Base-by-base conservation (phyloP, 306 rosid genomes). In the Trichosanthes truncata region DNA sequence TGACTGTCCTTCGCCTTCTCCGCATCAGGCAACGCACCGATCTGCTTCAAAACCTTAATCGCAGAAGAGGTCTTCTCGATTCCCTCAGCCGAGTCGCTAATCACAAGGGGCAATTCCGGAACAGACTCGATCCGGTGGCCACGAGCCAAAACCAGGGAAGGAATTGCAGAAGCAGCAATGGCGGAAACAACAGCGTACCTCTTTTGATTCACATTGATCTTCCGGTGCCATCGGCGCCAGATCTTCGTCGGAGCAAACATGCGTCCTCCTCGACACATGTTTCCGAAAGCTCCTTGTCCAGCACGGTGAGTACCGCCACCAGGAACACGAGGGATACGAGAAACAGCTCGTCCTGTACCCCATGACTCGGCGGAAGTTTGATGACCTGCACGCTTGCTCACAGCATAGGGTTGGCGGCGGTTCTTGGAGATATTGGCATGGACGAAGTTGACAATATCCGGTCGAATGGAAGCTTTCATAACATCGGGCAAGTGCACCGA, bases 221-320 rank as follows among this genome's bases (percentile, higher is more conserved):
- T 91, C 0, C 98, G 83, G 84, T 93, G 98, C 98, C 98, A 93
- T 2, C 90, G 89, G 43, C 98, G 96, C 98, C 98, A 93, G 92
- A 93, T 93, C 91, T 86, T 90, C 31, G 98, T 93, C 0, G 98
- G 98, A 6, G 98, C 98, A 29, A 93, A 90, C 98, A 93, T 93
- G 41, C 98, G 89, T 0, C 97, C 98, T 0, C 98, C 98, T 0
- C 98, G 96, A 69, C 98, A 93, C 97, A 93, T 93, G 90, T 93
- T 93, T 0, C 98, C 97, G 77, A 91, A 93, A 5, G 97, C 97
- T 7, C 87, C 97, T 80, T 93, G 97, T 0, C 97, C 97, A 0
- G 98, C 98, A 4, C 96, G 98, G 81, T 93, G 97, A 5, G 98
- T 91, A 0, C 98, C 98, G 23, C 97, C 98, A 0, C 97, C 98